Conservation (phyloP, 805 yeast species). For the Ogataea methanolica region DNA sequence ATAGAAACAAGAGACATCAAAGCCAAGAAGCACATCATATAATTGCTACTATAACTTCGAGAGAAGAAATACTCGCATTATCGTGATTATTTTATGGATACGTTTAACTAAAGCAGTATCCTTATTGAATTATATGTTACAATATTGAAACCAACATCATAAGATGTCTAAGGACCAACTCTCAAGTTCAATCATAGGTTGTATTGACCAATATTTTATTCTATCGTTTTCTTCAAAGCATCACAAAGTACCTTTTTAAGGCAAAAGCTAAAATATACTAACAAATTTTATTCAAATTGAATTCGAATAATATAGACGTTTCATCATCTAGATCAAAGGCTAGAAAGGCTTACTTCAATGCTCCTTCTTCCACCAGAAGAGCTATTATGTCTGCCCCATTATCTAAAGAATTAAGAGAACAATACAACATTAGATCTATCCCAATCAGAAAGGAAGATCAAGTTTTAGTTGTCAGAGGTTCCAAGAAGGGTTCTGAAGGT, state of each 20-base stretch:
- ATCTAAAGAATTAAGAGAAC: slow-evolving; percentile 97
- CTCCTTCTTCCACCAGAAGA: slow-evolving; percentile 96
- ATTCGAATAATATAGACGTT: slow-evolving; percentile 64
- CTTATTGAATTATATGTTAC: too few relatives aligned
- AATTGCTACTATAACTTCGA: too few relatives aligned
- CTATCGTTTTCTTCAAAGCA: background rate
- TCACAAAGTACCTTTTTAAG: background rate
- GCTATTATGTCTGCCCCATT: slow-evolving; percentile 95
- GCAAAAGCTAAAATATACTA: slow-evolving; percentile 21
- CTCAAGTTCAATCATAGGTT: too few relatives aligned
- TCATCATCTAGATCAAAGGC: slow-evolving; percentile 99
- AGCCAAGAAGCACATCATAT: too few relatives aligned
- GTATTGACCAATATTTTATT: too few relatives aligned
- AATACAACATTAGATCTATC: slow-evolving; percentile 91
- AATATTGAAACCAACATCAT: too few relatives aligned
- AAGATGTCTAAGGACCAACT: too few relatives aligned
- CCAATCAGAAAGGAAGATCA: slow-evolving; percentile 98
- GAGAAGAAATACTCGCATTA: too few relatives aligned
- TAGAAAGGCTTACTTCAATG: slow-evolving; percentile 99
- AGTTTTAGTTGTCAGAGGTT: slow-evolving; percentile 95
- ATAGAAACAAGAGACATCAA: too few relatives aligned
- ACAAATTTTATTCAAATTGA: slow-evolving; percentile 13
- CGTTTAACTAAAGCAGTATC: too few relatives aligned
- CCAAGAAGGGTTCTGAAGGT: slow-evolving; percentile 99
- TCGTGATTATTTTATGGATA: too few relatives aligned